Evolutionary conservation across 306 rosid genomes (phyloP).

Genomic region (Carpinus fangiana): DNA sequence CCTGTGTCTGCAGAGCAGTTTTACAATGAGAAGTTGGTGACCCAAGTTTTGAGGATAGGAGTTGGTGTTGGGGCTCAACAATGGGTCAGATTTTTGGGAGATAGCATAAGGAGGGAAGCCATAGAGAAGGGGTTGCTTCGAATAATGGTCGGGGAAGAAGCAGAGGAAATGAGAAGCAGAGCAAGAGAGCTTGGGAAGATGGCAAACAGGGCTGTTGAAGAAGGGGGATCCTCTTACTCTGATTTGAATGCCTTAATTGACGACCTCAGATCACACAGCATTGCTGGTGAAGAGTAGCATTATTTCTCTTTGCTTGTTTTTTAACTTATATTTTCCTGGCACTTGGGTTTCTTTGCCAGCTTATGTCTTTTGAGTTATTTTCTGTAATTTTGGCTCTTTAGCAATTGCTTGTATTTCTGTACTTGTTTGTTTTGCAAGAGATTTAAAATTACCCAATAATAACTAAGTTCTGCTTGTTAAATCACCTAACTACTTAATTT

Average conservation of each 20-base stretch:
- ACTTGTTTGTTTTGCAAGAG: too few species aligned
- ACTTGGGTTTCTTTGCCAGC: neutral
- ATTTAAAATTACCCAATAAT: too few species aligned
- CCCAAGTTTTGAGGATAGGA: constrained; percentile 33
- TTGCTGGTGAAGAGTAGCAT: neutral
- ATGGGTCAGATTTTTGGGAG: constrained; percentile 4
- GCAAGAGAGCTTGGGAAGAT: constrained; percentile 12
- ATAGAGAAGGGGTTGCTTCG: constrained; percentile 13
- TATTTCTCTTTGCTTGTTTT: too few species aligned
- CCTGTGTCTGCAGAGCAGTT: constrained; percentile 36
- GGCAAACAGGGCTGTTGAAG: constrained; percentile 19
- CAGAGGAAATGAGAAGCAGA: constrained; percentile 24
- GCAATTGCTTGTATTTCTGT: too few species aligned
- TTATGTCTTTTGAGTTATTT: neutral
- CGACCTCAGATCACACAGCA: neutral
- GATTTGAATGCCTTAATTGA: constrained; percentile 18
- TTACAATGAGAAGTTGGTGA: constrained; percentile 41
- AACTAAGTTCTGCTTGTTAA: too few species aligned
- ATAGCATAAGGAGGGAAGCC: constrained; percentile 1
- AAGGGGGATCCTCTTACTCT: constrained; percentile 26
- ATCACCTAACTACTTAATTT: too few species aligned
- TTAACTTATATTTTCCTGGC: too few species aligned
- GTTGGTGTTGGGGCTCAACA: constrained; percentile 7
- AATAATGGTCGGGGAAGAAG: constrained; percentile 21
- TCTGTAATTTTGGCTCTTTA: too few species aligned